These are phyloP conservation scores for Poa pratensis DNA, from an alignment of 176 grass and related monocot genomes.

Conservation along the genomic window DNA sequence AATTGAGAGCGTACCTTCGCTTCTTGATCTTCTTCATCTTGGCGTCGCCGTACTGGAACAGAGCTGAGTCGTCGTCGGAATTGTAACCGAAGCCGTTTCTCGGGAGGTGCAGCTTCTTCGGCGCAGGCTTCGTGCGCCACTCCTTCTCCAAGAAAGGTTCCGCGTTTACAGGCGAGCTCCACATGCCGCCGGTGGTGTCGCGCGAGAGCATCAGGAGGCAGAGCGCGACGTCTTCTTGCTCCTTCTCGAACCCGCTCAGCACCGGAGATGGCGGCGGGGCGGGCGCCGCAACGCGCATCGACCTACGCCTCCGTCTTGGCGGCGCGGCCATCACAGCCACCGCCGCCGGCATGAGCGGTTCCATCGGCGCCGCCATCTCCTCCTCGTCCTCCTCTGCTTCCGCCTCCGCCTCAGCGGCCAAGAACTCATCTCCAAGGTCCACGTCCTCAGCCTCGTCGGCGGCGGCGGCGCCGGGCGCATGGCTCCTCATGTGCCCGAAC, in stretches of 20 bases:
- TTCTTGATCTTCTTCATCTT: conserved; percentile 40
- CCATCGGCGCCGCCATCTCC: not conserved
- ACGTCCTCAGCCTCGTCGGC: conserved; percentile 1
- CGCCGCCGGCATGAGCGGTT: not conserved
- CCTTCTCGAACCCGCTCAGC: conserved; percentile 47
- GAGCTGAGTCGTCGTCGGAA: conserved; percentile 43
- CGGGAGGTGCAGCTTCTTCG: conserved; percentile 1
- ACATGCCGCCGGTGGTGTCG: conserved; percentile 42
- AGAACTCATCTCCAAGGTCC: conserved; percentile 15
- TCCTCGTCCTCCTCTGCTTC: not conserved
- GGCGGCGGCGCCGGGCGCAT: conserved; percentile 31
- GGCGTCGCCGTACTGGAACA: conserved; percentile 9
- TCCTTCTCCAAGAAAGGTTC: not conserved
- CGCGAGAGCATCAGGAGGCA: conserved; percentile 77
- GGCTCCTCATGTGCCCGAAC: conserved; percentile 58
- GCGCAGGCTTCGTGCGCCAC: conserved; percentile 14
- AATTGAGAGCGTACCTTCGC: conserved; percentile 38
- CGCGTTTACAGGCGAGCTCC: conserved; percentile 23
- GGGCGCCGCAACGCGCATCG: conserved; percentile 49
- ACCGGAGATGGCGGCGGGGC: conserved; percentile 32
- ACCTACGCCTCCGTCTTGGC: conserved; percentile 49
- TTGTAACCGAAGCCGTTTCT: conserved; percentile 28
- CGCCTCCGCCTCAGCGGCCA: not conserved
- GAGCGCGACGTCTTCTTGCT: conserved; percentile 64
- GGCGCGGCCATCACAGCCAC: conserved; percentile 3